These are phyloP conservation scores for Tuber microsphaerosporum DNA, from an alignment of 495 filamentous ascomycete genomes.

Conservation along the genomic window DNA sequence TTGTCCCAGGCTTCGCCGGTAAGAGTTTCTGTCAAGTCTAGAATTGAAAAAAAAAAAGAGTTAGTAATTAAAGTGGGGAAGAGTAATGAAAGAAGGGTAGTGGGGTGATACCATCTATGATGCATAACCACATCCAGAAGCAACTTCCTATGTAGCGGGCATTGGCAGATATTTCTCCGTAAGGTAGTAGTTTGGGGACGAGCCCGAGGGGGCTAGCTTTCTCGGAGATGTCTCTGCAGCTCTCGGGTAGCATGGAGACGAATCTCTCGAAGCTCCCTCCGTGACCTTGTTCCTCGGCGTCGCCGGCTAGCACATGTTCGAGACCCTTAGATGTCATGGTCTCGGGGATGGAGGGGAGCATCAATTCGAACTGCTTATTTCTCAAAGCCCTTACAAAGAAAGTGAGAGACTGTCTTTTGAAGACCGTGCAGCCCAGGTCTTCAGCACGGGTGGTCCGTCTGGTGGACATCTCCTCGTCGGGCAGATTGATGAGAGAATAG, in stretches of 20 bases:
- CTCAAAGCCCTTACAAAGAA: conserved; percentile 26
- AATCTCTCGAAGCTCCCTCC: conserved; percentile 29
- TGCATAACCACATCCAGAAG: conserved; percentile 42
- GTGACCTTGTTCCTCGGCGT: conserved; percentile 25
- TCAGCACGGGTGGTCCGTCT: neutral
- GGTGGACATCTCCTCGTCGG: neutral
- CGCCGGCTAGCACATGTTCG: conserved; percentile 1
- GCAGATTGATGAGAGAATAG: neutral
- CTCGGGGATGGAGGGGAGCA: conserved; percentile 19
- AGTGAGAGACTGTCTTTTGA: conserved; percentile 24
- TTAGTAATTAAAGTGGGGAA: conserved; percentile 9
- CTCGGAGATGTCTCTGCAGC: conserved; percentile 33
- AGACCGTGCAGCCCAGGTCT: conserved; percentile 1
- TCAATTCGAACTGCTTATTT: conserved; percentile 24
- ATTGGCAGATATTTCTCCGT: conserved; percentile 28
- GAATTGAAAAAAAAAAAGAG: neutral
- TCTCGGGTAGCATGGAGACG: conserved; percentile 29
- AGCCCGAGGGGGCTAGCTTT: conserved; percentile 38
- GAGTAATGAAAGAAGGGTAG: neutral
- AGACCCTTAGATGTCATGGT: conserved; percentile 6
- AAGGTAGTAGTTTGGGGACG: conserved; percentile 35
- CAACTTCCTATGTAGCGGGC: conserved; percentile 38
- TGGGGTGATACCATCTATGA: conserved; percentile 35
- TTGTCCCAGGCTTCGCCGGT: conserved; percentile 34
- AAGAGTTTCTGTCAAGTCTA: conserved; percentile 38